Evolutionary conservation across 371 early-diverging fungal genomes (phyloP).

Genomic region (Mucor velutinosus): DNA sequence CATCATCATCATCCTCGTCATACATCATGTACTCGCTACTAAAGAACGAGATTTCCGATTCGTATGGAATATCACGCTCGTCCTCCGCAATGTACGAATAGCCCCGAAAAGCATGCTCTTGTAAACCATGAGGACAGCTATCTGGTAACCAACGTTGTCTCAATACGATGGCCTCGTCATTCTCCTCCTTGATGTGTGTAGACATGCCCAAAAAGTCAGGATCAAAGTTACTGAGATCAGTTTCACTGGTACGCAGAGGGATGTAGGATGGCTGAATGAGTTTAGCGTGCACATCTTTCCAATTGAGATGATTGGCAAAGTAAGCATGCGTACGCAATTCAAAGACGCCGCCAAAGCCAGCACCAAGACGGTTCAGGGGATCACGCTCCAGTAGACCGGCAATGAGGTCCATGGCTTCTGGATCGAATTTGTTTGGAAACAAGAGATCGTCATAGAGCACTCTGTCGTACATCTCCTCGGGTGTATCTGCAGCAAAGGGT

Average conservation of each 20-base stretch:
- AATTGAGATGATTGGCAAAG: constrained; percentile 63
- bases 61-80: background rate
- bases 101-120: constrained; percentile 22
- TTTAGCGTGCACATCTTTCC: constrained; percentile 73
- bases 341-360: constrained; percentile 55
- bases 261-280: constrained; percentile 64
- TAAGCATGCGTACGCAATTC: constrained; percentile 72
- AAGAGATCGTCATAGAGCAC: constrained; percentile 71
- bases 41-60: constrained; percentile 17
- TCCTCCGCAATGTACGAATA: constrained; percentile 16
- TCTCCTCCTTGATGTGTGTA: constrained; percentile 19
- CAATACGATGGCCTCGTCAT: constrained; percentile 4
- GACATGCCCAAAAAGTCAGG: constrained; percentile 52
- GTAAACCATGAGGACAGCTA: constrained; percentile 13
- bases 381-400: constrained; percentile 67
- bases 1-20: constrained; percentile 13
- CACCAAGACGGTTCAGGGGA: constrained; percentile 65
- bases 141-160: constrained; percentile 2
- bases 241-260: constrained; percentile 46
- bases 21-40: constrained; percentile 3
- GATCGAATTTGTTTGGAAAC: constrained; percentile 64
- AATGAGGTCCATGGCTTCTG: constrained; percentile 56
- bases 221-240: constrained; percentile 66
- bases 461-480: constrained; percentile 75
- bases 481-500: constrained; percentile 76